Evolutionary conservation across 139 green algal species (phyloP).

Genomic region (Tetraselmis chui): DNA sequence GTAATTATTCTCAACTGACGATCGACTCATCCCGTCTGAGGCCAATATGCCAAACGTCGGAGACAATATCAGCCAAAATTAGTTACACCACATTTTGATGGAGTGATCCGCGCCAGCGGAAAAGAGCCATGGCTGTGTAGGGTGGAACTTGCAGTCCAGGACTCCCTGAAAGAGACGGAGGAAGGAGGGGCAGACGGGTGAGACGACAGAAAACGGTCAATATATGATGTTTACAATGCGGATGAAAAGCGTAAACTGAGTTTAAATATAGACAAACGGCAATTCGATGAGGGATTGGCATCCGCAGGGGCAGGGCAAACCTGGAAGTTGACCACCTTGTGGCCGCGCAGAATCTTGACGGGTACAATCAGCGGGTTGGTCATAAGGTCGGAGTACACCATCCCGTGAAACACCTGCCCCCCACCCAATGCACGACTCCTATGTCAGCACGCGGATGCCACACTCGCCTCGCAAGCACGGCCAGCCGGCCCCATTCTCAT

Average conservation of each 20-base stretch:
- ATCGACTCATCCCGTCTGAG: too few species aligned
- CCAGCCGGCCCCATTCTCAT: too few species aligned
- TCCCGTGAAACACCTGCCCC: constrained; percentile 73
- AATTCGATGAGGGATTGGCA: background rate
- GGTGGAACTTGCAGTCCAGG: constrained; percentile 82
- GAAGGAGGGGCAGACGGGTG: background rate
- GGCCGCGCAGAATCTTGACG: constrained; percentile 48
- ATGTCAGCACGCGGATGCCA: too few species aligned
- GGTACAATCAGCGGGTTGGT: constrained; percentile 96
- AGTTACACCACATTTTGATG: constrained; percentile 40
- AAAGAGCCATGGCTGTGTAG: constrained; percentile 93
- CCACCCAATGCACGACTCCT: too few species aligned
- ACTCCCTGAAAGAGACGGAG: constrained; percentile 50
- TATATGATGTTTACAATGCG: background rate
- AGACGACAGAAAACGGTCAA: too few species aligned
- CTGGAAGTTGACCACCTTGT: constrained; percentile 33
- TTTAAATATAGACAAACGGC: background rate
- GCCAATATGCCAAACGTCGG: too few species aligned
- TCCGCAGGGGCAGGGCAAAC: too few species aligned
- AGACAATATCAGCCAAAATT: too few species aligned
- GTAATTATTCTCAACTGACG: too few species aligned
- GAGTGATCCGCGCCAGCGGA: constrained; percentile 79
- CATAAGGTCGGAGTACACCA: constrained; percentile 90
- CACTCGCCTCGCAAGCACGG: too few species aligned
- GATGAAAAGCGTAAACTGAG: background rate